phyloP scores from a whole-genome alignment of 441 rosid species.

The Oxalis stricta region DNA sequence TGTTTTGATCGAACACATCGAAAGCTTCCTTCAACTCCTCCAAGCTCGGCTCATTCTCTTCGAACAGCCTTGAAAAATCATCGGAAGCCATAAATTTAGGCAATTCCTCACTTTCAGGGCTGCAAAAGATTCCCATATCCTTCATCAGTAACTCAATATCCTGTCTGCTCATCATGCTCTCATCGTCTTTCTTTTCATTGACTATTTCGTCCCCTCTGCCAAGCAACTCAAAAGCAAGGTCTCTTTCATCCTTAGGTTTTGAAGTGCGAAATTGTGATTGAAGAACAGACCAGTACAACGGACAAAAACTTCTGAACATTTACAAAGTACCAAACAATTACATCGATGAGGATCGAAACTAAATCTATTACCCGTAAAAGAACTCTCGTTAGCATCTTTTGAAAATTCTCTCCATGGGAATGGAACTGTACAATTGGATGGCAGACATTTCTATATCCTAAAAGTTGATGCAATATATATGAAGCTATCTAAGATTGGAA shows the following conservation, averaged over 20 bases:
- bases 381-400: background rate
- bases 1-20: constrained; percentile 42
- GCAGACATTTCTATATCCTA: background rate
- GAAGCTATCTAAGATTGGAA: background rate
- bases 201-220: background rate
- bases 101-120: constrained; percentile 21
- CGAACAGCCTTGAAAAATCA: constrained; percentile 32
- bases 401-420: constrained; percentile 13
- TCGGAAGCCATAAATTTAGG: constrained; percentile 15
- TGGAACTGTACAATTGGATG: background rate
- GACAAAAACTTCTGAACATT: constrained; percentile 8
- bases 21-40: constrained; percentile 48
- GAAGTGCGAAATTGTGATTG: constrained; percentile 6
- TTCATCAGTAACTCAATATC: constrained; percentile 50
- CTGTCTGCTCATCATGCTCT: constrained; percentile 14
- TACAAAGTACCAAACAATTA: background rate
- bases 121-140: constrained; percentile 27
- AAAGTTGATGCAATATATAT: background rate
- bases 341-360: background rate
- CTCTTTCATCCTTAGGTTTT: constrained; percentile 6
- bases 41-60: constrained; percentile 39
- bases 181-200: constrained; percentile 6
- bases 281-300: constrained; percentile 16
- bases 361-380: constrained; percentile 2
- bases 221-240: constrained; percentile 6